These are phyloP conservation scores for Trichoderma simmonsii DNA, from an alignment of 2,329 filamentous ascomycete genomes.

Conservation along the genomic window DNA sequence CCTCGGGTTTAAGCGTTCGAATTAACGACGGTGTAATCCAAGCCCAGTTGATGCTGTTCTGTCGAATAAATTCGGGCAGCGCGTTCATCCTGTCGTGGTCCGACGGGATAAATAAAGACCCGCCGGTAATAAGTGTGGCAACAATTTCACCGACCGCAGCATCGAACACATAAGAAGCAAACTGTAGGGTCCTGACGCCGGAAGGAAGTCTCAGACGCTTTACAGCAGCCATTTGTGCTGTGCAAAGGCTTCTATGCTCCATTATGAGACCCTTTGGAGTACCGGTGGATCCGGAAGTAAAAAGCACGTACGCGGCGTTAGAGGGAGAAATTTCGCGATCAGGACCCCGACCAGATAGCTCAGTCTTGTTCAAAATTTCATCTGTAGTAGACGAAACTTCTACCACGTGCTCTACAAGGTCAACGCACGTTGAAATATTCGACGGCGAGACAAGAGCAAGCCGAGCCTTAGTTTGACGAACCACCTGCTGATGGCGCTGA, in stretches of 20 bases:
- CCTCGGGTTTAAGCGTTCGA: not conserved
- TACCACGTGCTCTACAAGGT: not conserved
- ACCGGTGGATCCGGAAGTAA: slow-evolving; percentile 13
- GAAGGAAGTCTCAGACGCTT: not conserved
- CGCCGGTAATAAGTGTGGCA: slow-evolving; percentile 3
- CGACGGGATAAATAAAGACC: slow-evolving; percentile 5
- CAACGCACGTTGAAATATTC: not conserved
- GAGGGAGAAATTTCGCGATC: not conserved
- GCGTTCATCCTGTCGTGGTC: slow-evolving; percentile 17
- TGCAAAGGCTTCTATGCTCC: slow-evolving; percentile 16
- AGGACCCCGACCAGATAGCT: not conserved
- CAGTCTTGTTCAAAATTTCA: not conserved
- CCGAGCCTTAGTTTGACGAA: slow-evolving; percentile 5
- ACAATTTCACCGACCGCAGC: slow-evolving; percentile 15
- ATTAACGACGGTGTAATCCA: slow-evolving; percentile 18
- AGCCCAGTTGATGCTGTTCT: slow-evolving; percentile 1
- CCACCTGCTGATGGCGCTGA: slow-evolving; percentile 10
- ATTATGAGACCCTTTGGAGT: slow-evolving; percentile 13
- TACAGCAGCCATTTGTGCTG: not conserved
- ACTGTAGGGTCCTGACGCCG: not conserved
- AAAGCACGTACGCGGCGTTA: slow-evolving; percentile 13
- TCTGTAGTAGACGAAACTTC: not conserved
- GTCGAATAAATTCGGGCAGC: slow-evolving; percentile 8
- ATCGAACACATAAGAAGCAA: slow-evolving; percentile 18
- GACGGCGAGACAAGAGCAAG: slow-evolving; percentile 1